Percentiles rank a stretch among this genome's conserved stretches.
phyloP scores from a whole-genome alignment of 192 early-diverging fungal species.

The Coemansia erecta region DNA sequence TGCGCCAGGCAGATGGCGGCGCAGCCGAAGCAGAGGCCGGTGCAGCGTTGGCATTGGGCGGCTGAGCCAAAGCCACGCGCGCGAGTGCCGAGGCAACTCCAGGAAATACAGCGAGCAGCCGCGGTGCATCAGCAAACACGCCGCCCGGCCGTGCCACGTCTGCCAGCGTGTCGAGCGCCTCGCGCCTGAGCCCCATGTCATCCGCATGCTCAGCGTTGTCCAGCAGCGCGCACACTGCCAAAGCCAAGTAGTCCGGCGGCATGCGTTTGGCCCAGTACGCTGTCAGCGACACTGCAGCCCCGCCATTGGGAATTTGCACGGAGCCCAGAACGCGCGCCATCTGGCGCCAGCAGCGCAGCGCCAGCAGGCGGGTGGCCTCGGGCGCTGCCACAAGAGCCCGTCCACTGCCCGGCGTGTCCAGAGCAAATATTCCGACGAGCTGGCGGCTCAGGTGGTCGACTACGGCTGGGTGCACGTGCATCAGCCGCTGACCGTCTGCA shows the following conservation, averaged over 20 bases:
- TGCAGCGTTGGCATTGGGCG: slow-evolving; percentile 6
- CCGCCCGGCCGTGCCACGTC: slow-evolving; percentile 1
- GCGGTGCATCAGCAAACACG: neutral
- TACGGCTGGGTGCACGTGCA: slow-evolving; percentile 24
- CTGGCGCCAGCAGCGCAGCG: slow-evolving; percentile 32
- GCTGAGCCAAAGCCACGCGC: slow-evolving; percentile 27
- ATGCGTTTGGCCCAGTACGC: slow-evolving; percentile 13
- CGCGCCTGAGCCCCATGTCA: slow-evolving; percentile 9
- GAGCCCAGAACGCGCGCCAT: slow-evolving; percentile 4
- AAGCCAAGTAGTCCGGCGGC: slow-evolving; percentile 30
- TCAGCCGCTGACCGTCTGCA: neutral
- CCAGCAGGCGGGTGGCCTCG: slow-evolving; percentile 24
- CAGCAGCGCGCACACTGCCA: slow-evolving; percentile 30
- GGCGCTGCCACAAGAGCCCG: neutral
- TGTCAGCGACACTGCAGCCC: neutral
- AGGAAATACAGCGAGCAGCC: slow-evolving; percentile 21
- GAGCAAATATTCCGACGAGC: slow-evolving; percentile 14
- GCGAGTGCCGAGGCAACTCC: slow-evolving; percentile 30
- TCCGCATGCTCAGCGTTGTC: slow-evolving; percentile 33
- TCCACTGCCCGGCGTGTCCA: neutral
- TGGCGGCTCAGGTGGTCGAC: slow-evolving; percentile 35
- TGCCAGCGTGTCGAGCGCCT: slow-evolving; percentile 22
- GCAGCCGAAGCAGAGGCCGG: too few species aligned
- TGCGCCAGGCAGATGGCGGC: too few species aligned
- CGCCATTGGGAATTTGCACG: slow-evolving; percentile 4